Percentiles rank a stretch among this genome's conserved stretches.
Evolutionary conservation across 179 eudicot genomes (phyloP).

Genomic region (Beta macrorhiza): DNA sequence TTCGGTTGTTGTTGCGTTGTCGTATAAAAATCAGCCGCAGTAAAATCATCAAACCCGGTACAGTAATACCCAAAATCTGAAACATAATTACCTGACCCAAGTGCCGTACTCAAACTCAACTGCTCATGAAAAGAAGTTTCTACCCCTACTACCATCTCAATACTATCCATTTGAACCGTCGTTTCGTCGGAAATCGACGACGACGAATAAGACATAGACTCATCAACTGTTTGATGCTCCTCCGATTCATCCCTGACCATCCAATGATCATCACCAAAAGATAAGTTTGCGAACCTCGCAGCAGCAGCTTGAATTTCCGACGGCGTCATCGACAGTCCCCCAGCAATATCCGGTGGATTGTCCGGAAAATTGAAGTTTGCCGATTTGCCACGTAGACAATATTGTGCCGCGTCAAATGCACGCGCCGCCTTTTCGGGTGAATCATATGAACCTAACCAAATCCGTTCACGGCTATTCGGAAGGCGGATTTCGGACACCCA

Average conservation of each 20-base stretch:
- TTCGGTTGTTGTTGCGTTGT: constrained; percentile 16
- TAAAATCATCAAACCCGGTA: constrained; percentile 44
- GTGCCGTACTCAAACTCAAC: constrained; percentile 29
- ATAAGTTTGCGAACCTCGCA: constrained; percentile 45
- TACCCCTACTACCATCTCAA: constrained; percentile 23
- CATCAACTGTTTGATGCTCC: background rate
- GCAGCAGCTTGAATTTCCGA: constrained; percentile 59
- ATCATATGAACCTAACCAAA: constrained; percentile 71
- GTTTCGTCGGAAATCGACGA: constrained; percentile 41
- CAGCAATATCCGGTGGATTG: constrained; percentile 48
- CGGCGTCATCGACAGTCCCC: constrained; percentile 41
- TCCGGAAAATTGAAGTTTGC: constrained; percentile 78
- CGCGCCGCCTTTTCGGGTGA: constrained; percentile 66
- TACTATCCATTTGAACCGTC: constrained; percentile 21
- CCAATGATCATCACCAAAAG: background rate
- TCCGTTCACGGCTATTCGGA: constrained; percentile 65
- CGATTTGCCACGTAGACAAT: constrained; percentile 55
- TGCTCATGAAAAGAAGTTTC: constrained; percentile 34
- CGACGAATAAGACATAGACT: constrained; percentile 10
- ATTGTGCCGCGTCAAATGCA: constrained; percentile 81
- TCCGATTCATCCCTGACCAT: background rate
- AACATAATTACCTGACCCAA: constrained; percentile 40
- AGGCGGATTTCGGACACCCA: constrained; percentile 73
- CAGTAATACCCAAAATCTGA: constrained; percentile 38
- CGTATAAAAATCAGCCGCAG: constrained; percentile 17